phyloP scores from a whole-genome alignment of 371 early-diverging fungal species.

The Mucor lusitanicus region DNA sequence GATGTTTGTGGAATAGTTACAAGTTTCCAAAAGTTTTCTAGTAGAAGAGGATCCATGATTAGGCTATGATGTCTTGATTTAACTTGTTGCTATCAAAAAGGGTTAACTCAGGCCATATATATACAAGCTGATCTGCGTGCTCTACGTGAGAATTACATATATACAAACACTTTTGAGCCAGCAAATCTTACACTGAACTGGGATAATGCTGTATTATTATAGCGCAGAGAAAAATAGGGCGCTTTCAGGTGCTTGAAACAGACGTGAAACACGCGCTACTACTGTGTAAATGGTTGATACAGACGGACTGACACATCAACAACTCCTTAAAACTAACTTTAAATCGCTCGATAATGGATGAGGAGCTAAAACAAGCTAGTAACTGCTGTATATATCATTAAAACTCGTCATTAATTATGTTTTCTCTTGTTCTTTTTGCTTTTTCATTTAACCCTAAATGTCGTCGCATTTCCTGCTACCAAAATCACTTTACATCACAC shows the following conservation, averaged over 20 bases:
- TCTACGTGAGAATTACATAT: background rate
- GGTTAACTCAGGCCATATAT: background rate
- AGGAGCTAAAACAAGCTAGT: background rate
- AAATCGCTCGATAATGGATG: background rate
- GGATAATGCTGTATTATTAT: too few species aligned
- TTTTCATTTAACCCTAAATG: background rate
- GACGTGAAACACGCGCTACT: background rate
- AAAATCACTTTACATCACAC: slow-evolving; percentile 33
- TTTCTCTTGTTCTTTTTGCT: background rate
- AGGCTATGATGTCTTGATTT: background rate
- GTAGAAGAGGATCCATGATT: background rate
- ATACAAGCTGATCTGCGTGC: background rate
- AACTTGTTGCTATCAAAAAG: background rate
- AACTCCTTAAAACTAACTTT: background rate
- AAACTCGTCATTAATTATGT: background rate
- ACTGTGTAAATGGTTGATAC: background rate
- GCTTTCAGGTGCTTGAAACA: background rate
- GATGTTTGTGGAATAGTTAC: background rate
- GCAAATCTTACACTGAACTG: too few species aligned
- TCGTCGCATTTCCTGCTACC: slow-evolving; percentile 15
- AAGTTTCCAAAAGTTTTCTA: background rate
- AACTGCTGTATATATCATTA: background rate
- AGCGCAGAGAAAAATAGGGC: too few species aligned
- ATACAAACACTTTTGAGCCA: too few species aligned
- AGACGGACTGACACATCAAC: background rate